A percentile compares a stretch with the other conserved stretches of the same genome.
Evolutionary conservation across 805 yeast genomes (phyloP).

Genomic region (Wickerhamiella shivajii): DNA sequence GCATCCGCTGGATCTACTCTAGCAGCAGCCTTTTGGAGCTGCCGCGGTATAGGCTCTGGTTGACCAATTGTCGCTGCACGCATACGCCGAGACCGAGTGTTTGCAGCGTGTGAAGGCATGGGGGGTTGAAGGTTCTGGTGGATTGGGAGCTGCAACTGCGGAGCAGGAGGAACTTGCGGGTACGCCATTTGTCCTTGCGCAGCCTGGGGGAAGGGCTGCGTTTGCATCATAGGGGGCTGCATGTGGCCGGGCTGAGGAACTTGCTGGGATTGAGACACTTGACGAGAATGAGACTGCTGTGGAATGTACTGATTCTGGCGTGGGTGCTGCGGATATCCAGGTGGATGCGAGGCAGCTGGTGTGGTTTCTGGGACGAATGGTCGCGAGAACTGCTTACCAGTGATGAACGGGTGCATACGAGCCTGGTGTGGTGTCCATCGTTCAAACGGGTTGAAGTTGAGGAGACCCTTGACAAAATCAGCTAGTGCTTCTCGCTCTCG

Average conservation of each 20-base stretch:
- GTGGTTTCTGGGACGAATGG: conserved; percentile 17
- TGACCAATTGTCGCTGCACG: conserved; percentile 30
- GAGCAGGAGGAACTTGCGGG: neutral
- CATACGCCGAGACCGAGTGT: conserved; percentile 16
- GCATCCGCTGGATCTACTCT: conserved; percentile 26
- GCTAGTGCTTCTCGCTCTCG: conserved; percentile 53
- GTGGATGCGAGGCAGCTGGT: neutral
- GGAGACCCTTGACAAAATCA: conserved; percentile 64
- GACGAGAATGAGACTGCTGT: neutral
- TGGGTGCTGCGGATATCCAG: conserved; percentile 10
- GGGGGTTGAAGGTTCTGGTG: neutral
- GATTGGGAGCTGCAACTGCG: neutral
- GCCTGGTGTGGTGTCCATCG: conserved; percentile 98
- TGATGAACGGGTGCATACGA: conserved; percentile 75
- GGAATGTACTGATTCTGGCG: conserved; percentile 6
- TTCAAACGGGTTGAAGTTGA: conserved; percentile 80
- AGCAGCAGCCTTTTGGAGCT: conserved; percentile 29
- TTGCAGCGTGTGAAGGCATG: neutral
- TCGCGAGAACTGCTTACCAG: conserved; percentile 40
- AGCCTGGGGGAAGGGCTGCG: neutral
- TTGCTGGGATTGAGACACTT: neutral
- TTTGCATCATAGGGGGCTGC: conserved; percentile 1
- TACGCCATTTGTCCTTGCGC: neutral
- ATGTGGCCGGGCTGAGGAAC: neutral
- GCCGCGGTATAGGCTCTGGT: conserved; percentile 28